These are phyloP conservation scores for Pseudogymnoascus pannorum DNA, from an alignment of 2,329 filamentous ascomycete genomes.

Conservation along the genomic window DNA sequence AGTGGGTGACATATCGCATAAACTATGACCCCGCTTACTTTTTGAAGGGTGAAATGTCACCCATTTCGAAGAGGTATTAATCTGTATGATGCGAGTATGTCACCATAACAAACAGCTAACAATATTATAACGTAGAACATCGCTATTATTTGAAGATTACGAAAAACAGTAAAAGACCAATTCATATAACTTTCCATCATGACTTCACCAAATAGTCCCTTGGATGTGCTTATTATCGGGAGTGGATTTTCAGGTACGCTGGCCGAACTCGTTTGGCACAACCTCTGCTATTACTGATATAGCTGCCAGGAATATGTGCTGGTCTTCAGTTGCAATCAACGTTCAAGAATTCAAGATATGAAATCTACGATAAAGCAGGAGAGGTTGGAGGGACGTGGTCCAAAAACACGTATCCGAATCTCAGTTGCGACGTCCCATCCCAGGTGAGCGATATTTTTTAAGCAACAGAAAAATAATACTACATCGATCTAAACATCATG, in stretches of 20 bases:
- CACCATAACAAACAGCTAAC: not conserved
- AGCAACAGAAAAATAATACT: conserved; percentile 29
- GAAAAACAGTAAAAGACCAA: not conserved
- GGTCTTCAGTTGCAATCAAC: not conserved
- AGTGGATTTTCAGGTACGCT: not conserved
- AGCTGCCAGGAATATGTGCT: not conserved
- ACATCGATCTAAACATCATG: not conserved
- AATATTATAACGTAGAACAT: not conserved
- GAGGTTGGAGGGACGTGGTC: conserved; percentile 23
- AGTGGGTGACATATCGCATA: not conserved
- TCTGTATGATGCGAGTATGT: not conserved
- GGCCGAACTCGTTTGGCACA: not conserved
- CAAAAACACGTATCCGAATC: conserved; percentile 23
- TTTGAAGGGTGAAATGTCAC: not conserved
- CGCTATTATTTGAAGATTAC: not conserved
- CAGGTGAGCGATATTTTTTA: conserved; percentile 20
- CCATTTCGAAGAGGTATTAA: not conserved
- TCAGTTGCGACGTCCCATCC: conserved; percentile 22
- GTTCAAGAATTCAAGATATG: not conserved
- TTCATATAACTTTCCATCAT: not conserved
- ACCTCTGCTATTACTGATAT: not conserved
- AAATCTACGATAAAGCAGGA: conserved; percentile 26
- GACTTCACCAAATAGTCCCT: not conserved
- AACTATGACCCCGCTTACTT: not conserved
- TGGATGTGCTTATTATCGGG: not conserved